These are phyloP conservation scores for Pythium volutum DNA, from an alignment of 352 stramenopile species.

Conservation along the genomic window DNA sequence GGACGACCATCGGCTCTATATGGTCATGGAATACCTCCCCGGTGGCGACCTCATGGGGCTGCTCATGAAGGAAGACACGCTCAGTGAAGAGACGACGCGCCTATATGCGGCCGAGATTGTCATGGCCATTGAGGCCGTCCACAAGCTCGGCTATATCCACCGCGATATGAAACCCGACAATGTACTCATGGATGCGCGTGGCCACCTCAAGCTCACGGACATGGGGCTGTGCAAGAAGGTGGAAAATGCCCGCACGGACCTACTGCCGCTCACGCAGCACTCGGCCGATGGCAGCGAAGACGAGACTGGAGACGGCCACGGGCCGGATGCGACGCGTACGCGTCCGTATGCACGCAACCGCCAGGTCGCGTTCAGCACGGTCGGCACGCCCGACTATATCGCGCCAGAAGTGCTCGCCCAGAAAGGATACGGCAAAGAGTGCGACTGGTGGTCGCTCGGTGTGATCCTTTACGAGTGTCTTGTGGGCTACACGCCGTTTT, in stretches of 20 bases:
- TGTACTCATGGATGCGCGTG: slow-evolving; percentile 95
- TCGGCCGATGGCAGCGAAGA: slow-evolving; percentile 32
- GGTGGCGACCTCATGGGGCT: slow-evolving; percentile 99
- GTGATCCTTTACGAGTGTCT: slow-evolving; percentile 99
- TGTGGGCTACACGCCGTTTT: slow-evolving; percentile 99
- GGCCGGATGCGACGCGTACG: slow-evolving; percentile 48
- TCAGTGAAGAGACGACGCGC: slow-evolving; percentile 76
- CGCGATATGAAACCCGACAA: slow-evolving; percentile 98
- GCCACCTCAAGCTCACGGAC: slow-evolving; percentile 99
- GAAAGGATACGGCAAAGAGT: slow-evolving; percentile 87
- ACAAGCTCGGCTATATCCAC: slow-evolving; percentile 99
- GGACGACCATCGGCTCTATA: slow-evolving; percentile 79
- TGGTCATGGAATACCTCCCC: slow-evolving; percentile 99
- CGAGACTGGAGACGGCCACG: slow-evolving; percentile 20
- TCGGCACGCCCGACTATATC: slow-evolving; percentile 99
- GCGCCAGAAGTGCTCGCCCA: slow-evolving; percentile 96
- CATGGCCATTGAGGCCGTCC: slow-evolving; percentile 97
- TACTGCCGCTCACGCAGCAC: slow-evolving; percentile 79
- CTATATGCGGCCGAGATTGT: slow-evolving; percentile 99
- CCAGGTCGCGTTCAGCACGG: slow-evolving; percentile 96
- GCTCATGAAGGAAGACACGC: slow-evolving; percentile 98
- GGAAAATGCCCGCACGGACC: slow-evolving; percentile 81
- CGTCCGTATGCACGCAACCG: slow-evolving; percentile 66
- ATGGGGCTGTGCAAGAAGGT: slow-evolving; percentile 98
- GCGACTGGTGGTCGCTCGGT: slow-evolving; percentile 99